Evolutionary conservation across 78 protist species (phyloP).

Genomic region (Tieghemostelium lacteum): DNA sequence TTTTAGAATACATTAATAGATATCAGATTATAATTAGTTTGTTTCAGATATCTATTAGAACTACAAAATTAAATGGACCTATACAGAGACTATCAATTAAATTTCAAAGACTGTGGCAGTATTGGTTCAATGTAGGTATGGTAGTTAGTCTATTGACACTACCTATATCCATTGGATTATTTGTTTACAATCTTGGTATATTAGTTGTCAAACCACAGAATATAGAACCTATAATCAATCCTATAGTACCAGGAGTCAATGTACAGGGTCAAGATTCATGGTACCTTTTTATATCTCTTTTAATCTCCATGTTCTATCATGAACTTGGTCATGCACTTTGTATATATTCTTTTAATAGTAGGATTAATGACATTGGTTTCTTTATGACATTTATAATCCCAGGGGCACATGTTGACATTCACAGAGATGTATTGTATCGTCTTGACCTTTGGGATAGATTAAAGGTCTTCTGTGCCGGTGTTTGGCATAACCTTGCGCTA

Average conservation of each 20-base stretch:
- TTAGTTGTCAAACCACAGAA: not conserved
- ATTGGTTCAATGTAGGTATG: conserved; percentile 39
- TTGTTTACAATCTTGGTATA: conserved; percentile 12
- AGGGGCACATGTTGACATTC: conserved; percentile 35
- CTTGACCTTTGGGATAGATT: conserved; percentile 27
- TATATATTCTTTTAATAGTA: not conserved
- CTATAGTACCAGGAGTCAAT: conserved; percentile 48
- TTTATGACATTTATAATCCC: conserved; percentile 39
- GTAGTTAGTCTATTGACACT: not conserved
- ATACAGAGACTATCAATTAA: not conserved
- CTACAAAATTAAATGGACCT: not conserved
- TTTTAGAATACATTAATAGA: no score
- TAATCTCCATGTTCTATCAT: conserved; percentile 10
- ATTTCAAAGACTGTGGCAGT: conserved; percentile 51
- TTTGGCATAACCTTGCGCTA: conserved; percentile 52
- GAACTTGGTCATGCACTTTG: conserved; percentile 69
- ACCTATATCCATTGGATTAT: conserved; percentile 6
- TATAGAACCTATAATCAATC: conserved; percentile 43
- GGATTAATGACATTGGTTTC: conserved; percentile 42
- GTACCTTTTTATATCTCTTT: not conserved
- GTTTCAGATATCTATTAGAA: not conserved
- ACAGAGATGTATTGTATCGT: not conserved
- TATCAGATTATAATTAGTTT: no score
- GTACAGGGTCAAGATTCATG: not conserved
- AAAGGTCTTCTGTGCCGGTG: conserved; percentile 38